Conservation (phyloP, 83 land plant genomes). For the Diphasiastrum complanatum region DNA sequence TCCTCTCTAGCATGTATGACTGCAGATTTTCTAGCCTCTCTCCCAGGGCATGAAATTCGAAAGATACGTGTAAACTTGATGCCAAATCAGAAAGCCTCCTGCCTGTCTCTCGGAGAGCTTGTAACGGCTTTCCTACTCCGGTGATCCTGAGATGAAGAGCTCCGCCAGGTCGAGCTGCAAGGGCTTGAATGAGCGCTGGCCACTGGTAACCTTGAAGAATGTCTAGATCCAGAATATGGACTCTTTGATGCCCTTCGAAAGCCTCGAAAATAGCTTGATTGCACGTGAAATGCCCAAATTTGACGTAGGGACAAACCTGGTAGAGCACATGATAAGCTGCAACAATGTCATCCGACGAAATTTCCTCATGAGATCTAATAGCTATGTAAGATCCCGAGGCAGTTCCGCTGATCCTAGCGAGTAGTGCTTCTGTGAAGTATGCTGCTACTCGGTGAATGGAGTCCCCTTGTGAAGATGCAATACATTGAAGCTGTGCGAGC, state of each 20-base stretch:
- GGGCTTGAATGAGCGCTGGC: constrained; percentile 7
- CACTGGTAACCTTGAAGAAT: constrained; percentile 5
- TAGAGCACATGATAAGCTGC: neutral
- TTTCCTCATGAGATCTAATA: neutral
- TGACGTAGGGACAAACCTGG: constrained; percentile 4
- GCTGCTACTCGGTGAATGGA: neutral
- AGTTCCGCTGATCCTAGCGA: neutral
- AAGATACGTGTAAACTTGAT: neutral
- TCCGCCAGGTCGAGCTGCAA: constrained; percentile 5
- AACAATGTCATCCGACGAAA: neutral
- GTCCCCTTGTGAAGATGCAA: no score
- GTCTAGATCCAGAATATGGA: constrained; percentile 3
- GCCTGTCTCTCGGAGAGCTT: constrained; percentile 1
- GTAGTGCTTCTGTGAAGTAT: neutral
- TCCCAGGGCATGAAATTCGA: constrained; percentile 1
- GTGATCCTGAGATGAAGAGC: constrained; percentile 2
- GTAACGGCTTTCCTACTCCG: constrained; percentile 4
- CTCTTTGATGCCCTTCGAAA: neutral
- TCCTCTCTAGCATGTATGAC: neutral
- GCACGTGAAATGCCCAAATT: constrained; percentile 1
- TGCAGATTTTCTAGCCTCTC: constrained; percentile 4
- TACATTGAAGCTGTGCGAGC: no score
- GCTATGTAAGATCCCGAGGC: neutral
- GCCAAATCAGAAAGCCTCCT: neutral
- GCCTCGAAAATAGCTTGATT: constrained; percentile 8